Conservation (phyloP, 2,329 filamentous ascomycete species). For the Dendryphion nanum region DNA sequence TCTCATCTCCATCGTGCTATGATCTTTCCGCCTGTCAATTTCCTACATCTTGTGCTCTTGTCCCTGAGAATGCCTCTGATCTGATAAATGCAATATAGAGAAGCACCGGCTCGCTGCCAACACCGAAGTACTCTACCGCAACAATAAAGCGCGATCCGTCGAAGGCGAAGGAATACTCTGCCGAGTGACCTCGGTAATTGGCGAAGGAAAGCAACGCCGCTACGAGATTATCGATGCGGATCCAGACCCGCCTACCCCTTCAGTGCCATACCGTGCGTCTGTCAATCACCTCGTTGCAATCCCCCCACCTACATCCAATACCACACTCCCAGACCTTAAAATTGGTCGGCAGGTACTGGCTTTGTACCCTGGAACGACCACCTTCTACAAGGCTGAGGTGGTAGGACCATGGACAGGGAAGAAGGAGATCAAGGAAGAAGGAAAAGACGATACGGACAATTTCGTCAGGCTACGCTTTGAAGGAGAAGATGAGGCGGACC, state of each 20-base stretch:
- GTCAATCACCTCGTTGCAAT: constrained; percentile 48
- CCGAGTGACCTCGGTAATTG: constrained; percentile 51
- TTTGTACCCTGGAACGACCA: constrained; percentile 53
- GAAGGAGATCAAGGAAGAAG: constrained; percentile 35
- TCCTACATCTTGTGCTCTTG: too few relatives aligned
- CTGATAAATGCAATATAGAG: constrained; percentile 11
- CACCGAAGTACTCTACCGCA: constrained; percentile 53
- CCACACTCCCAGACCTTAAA: constrained; percentile 41
- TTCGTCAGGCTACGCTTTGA: constrained; percentile 48
- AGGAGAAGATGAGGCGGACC: constrained; percentile 47
- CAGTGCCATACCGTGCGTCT: constrained; percentile 44
- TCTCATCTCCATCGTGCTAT: too few relatives aligned
- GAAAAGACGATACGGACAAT: constrained; percentile 36
- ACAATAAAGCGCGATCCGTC: constrained; percentile 36
- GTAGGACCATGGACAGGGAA: constrained; percentile 41
- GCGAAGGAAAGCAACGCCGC: constrained; percentile 53
- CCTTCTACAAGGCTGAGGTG: constrained; percentile 54
- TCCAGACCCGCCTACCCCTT: constrained; percentile 39
- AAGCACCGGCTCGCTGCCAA: constrained; percentile 37
- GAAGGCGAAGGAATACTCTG: constrained; percentile 55
- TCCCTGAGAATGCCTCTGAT: too few relatives aligned
- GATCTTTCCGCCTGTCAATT: too few relatives aligned
- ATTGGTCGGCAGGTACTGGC: constrained; percentile 48
- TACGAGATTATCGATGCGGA: constrained; percentile 55
- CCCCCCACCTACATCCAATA: constrained; percentile 42